A percentile compares a stretch with the other conserved stretches of the same genome.
Evolutionary conservation across 2,329 filamentous ascomycete species (phyloP).

Genomic region (Pseudogymnoascus destructans): DNA sequence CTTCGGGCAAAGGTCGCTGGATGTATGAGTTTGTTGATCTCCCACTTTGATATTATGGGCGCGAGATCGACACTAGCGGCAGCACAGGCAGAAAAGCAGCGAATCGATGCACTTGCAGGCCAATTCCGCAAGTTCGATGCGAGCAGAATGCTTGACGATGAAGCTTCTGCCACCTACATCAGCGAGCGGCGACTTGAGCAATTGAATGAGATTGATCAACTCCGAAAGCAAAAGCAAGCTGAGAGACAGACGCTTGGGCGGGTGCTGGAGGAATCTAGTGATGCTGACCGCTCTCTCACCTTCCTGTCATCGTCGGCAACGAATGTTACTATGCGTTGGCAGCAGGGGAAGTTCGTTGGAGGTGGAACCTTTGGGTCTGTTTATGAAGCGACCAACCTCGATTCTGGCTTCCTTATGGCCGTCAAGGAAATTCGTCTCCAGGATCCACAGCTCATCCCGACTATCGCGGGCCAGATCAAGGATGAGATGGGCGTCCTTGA

Average conservation of each 20-base stretch:
- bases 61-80: slow-evolving; percentile 75
- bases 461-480: slow-evolving; percentile 82
- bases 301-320: slow-evolving; percentile 88
- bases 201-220: slow-evolving; percentile 63
- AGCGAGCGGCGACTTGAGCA: slow-evolving; percentile 62
- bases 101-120: slow-evolving; percentile 65
- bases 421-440: slow-evolving; percentile 97
- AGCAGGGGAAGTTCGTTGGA: slow-evolving; percentile 95
- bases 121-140: slow-evolving; percentile 69
- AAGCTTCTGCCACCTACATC: slow-evolving; percentile 67
- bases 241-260: slow-evolving; percentile 80
- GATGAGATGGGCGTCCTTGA: slow-evolving; percentile 97
- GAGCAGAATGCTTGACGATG: slow-evolving; percentile 60
- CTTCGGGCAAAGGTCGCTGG: slow-evolving; percentile 82
- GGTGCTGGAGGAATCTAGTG: slow-evolving; percentile 87
- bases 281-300: slow-evolving; percentile 87
- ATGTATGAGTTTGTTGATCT: slow-evolving; percentile 94
- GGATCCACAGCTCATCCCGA: slow-evolving; percentile 90
- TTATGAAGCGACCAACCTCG: slow-evolving; percentile 92
- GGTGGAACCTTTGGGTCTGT: slow-evolving; percentile 96
- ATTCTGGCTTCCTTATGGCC: slow-evolving; percentile 92
- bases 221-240: slow-evolving; percentile 64
- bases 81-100: slow-evolving; percentile 84
- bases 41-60: slow-evolving; percentile 98
- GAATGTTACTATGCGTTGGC: slow-evolving; percentile 93